Conservation (phyloP, 805 yeast genomes). For the Zygosaccharomyces bailii region DNA sequence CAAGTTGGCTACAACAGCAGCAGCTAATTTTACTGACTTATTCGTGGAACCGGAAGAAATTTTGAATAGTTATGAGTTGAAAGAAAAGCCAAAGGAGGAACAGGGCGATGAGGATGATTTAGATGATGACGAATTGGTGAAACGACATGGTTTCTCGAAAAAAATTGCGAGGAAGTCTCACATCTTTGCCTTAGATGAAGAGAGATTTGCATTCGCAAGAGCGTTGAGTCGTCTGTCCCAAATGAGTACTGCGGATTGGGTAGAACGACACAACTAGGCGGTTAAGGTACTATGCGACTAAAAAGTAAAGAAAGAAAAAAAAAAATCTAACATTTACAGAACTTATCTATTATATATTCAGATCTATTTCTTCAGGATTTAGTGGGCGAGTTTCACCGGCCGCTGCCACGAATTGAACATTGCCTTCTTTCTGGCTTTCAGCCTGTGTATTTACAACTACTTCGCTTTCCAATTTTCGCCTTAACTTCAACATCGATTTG, state of each 20-base stretch:
- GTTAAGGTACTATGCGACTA: not conserved
- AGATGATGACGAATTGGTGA: constrained; percentile 57
- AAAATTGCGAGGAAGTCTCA: constrained; percentile 66
- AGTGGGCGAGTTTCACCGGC: constrained; percentile 34
- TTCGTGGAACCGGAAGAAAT: constrained; percentile 77
- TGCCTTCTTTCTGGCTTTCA: constrained; percentile 24
- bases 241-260: constrained; percentile 94
- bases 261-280: constrained; percentile 39
- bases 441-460: constrained; percentile 32
- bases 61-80: constrained; percentile 38
- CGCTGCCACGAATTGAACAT: constrained; percentile 49
- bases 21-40: constrained; percentile 75
- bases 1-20: constrained; percentile 83
- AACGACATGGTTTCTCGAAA: constrained; percentile 73
- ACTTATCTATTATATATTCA: constrained; percentile 40
- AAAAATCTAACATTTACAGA: constrained; percentile 1
- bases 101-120: constrained; percentile 32
- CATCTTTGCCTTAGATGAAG: constrained; percentile 89
- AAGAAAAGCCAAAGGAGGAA: constrained; percentile 13
- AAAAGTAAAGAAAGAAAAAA: not conserved
- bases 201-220: constrained; percentile 93
- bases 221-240: constrained; percentile 88
- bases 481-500: constrained; percentile 67
- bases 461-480: constrained; percentile 40
- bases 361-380: constrained; percentile 61